Evolutionary conservation across 306 rosid species (phyloP).

Genomic region (Glycyrrhiza uralensis): DNA sequence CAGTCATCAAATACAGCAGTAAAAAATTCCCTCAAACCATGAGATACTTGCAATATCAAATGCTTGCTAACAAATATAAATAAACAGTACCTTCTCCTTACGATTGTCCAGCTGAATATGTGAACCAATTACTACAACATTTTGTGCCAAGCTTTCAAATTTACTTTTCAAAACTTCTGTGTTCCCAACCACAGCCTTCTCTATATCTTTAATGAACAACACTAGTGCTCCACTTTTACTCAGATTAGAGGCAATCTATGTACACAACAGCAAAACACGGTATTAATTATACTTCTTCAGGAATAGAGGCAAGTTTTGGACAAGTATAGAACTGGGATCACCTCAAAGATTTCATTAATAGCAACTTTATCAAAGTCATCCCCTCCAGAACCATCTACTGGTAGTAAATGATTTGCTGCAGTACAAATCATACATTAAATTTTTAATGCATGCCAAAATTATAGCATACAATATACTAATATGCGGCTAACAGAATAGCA

Average conservation of each 20-base stretch:
- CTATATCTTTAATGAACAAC: constrained; percentile 86
- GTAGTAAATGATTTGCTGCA: constrained; percentile 70
- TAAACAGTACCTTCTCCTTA: constrained; percentile 75
- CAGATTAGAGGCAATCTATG: constrained; percentile 62
- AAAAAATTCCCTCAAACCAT: not conserved
- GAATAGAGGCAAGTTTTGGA: constrained; percentile 14
- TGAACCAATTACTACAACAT: constrained; percentile 84
- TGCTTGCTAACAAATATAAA: constrained; percentile 20
- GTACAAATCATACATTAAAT: constrained; percentile 1
- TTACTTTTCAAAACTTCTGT: constrained; percentile 71
- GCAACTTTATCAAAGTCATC: constrained; percentile 78
- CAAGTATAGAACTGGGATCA: constrained; percentile 14
- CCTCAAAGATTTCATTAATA: constrained; percentile 88
- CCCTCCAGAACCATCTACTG: constrained; percentile 66
- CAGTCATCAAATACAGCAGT: constrained; percentile 15
- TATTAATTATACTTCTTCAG: constrained; percentile 23
- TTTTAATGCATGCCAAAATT: constrained; percentile 4
- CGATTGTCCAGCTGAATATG: constrained; percentile 81
- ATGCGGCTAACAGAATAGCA: constrained; percentile 1
- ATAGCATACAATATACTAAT: not conserved
- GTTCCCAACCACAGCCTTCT: constrained; percentile 72
- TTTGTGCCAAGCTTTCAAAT: constrained; percentile 70
- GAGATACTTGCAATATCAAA: not conserved
- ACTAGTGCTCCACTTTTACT: constrained; percentile 62
- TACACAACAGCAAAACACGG: constrained; percentile 1